phyloP scores from a whole-genome alignment of 2,329 filamentous ascomycete genomes.

The Aspergillus ustus region DNA sequence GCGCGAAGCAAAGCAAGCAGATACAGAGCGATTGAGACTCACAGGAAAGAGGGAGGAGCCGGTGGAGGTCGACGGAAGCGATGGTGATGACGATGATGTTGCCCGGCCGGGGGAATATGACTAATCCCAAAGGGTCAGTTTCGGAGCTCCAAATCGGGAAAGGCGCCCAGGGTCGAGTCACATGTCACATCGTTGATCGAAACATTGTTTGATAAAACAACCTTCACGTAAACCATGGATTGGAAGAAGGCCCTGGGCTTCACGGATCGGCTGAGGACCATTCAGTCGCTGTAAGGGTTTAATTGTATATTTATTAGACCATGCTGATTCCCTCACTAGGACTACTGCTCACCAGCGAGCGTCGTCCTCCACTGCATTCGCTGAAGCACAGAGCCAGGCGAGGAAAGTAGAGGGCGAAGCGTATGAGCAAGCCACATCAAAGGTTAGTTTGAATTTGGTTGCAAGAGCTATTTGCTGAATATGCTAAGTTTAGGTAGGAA shows the following conservation, averaged over 20 bases:
- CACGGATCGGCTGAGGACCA: slow-evolving; percentile 65
- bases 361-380: slow-evolving; percentile 49
- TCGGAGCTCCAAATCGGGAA: no score
- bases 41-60: slow-evolving; percentile 15
- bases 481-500: slow-evolving; percentile 50
- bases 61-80: slow-evolving; percentile 17
- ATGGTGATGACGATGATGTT: slow-evolving; percentile 18
- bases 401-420: slow-evolving; percentile 63
- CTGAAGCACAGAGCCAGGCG: slow-evolving; percentile 61
- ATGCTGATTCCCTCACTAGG: slow-evolving; percentile 40
- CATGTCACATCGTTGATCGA: neutral
- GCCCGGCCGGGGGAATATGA: slow-evolving; percentile 14
- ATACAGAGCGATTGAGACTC: slow-evolving; percentile 18
- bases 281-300: slow-evolving; percentile 64
- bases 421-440: slow-evolving; percentile 43
- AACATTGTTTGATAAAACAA: neutral
- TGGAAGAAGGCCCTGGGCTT: slow-evolving; percentile 63
- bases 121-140: slow-evolving; percentile 11
- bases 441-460: slow-evolving; percentile 30
- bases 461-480: neutral
- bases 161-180: neutral
- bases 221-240: slow-evolving; percentile 10
- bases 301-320: neutral
- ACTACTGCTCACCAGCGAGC: slow-evolving; percentile 54
- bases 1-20: slow-evolving; percentile 21